These are phyloP conservation scores for Russula lepida DNA, from an alignment of 768 basidiomycete genomes.

Conservation along the genomic window DNA sequence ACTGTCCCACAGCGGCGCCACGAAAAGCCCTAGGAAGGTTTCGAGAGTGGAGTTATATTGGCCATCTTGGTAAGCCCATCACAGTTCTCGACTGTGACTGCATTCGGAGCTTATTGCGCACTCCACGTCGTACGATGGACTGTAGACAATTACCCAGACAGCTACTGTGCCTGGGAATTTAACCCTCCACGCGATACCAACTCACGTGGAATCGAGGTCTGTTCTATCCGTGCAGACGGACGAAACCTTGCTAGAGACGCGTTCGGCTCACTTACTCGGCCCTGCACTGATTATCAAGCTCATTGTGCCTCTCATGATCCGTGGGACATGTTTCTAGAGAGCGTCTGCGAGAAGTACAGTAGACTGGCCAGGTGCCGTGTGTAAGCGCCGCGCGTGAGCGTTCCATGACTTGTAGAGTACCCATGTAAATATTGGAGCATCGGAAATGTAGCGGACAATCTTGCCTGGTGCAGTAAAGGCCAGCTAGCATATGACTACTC, in stretches of 20 bases:
- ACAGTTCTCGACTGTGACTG: neutral
- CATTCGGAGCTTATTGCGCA: slow-evolving; percentile 16
- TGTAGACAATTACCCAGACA: slow-evolving; percentile 70
- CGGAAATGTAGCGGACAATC: neutral
- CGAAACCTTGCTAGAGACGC: slow-evolving; percentile 44
- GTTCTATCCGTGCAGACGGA: slow-evolving; percentile 78
- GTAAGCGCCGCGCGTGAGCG: neutral
- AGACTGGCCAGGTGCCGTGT: slow-evolving; percentile 26
- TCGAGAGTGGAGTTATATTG: neutral
- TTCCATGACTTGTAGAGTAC: neutral
- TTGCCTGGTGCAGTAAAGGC: neutral
- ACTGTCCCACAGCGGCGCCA: neutral
- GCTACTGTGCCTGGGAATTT: slow-evolving; percentile 51
- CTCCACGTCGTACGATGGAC: slow-evolving; percentile 65
- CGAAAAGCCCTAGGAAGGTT: neutral
- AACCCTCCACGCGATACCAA: slow-evolving; percentile 15
- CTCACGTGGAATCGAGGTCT: slow-evolving; percentile 53
- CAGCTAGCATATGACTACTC: slow-evolving; percentile 11
- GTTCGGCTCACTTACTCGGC: slow-evolving; percentile 54
- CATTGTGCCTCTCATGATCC: slow-evolving; percentile 61
- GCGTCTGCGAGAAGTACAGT: slow-evolving; percentile 67
- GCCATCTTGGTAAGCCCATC: neutral
- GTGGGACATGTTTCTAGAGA: slow-evolving; percentile 51
- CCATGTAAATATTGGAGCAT: neutral
- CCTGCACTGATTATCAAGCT: slow-evolving; percentile 56